These are phyloP conservation scores for Trichoderma gracile DNA, from an alignment of 2,329 filamentous ascomycete species.

Conservation along the genomic window DNA sequence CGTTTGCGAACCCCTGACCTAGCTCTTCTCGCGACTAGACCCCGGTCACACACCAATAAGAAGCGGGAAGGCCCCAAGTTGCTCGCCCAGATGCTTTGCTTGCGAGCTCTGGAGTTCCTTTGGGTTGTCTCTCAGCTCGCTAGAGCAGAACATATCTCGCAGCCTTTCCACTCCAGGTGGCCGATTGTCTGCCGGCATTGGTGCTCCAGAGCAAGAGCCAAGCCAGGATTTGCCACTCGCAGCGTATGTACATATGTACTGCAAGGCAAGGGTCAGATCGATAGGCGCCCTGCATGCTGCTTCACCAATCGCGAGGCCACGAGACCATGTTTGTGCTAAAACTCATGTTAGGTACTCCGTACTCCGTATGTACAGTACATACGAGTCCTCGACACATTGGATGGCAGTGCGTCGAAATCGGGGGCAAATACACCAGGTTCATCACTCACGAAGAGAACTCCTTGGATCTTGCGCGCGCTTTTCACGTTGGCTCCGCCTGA, in stretches of 20 bases:
- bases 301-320: not conserved
- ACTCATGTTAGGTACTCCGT: too few relatives aligned
- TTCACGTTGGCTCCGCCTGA: constrained; percentile 22
- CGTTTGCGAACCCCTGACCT: constrained; percentile 26
- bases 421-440: not conserved
- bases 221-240: not conserved
- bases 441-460: not conserved
- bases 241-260: too few relatives aligned
- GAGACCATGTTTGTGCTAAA: not conserved
- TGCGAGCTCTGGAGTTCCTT: constrained; percentile 6
- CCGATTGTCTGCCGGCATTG: not conserved
- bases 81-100: constrained; percentile 12
- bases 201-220: not conserved
- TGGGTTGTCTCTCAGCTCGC: constrained; percentile 17
- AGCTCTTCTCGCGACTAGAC: constrained; percentile 10
- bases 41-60: constrained; percentile 21
- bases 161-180: constrained; percentile 10
- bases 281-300: not conserved
- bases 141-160: constrained; percentile 5
- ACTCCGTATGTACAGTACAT: too few relatives aligned
- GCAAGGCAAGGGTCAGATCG: not conserved
- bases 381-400: not conserved
- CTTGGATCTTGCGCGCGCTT: constrained; percentile 24
- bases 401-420: not conserved
- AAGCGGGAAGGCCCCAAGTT: not conserved